phyloP scores from a whole-genome alignment of 2,329 filamentous ascomycete genomes.

The Fusarium zealandicum region DNA sequence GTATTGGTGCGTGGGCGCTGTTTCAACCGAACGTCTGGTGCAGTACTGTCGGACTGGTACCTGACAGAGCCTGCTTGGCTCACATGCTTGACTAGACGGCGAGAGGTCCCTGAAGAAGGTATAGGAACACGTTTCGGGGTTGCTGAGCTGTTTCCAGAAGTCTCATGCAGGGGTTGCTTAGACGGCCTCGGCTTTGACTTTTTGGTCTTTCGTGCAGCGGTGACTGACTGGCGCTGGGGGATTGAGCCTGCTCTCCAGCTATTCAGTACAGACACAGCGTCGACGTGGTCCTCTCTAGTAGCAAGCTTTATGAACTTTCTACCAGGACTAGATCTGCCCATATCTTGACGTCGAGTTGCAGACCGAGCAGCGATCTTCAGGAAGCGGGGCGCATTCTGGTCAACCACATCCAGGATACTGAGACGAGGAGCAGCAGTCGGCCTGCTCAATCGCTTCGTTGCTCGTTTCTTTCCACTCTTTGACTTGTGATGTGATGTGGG shows the following conservation, averaged over 20 bases:
- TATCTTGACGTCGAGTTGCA: conserved; percentile 54
- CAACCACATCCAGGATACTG: conserved; percentile 68
- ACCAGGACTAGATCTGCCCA: conserved; percentile 63
- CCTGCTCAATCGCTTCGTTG: conserved; percentile 6
- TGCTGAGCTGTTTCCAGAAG: conserved; percentile 34
- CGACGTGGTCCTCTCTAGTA: conserved; percentile 65
- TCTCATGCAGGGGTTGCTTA: conserved; percentile 32
- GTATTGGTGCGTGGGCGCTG: conserved; percentile 5
- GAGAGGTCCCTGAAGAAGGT: conserved; percentile 15
- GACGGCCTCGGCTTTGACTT: conserved; percentile 7
- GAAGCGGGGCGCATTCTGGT: conserved; percentile 61
- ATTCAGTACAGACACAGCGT: conserved; percentile 60
- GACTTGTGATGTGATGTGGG: conserved; percentile 6
- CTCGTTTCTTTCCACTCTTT: conserved; percentile 12
- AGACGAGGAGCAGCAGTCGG: conserved; percentile 53
- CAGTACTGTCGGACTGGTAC: conserved; percentile 28
- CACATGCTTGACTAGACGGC: conserved; percentile 44
- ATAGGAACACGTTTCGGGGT: conserved; percentile 1
- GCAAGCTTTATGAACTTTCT: conserved; percentile 67
- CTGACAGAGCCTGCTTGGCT: conserved; percentile 39
- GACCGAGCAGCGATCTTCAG: conserved; percentile 68
- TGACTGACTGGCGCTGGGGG: conserved; percentile 49
- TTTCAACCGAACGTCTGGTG: not conserved
- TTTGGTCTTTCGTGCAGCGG: conserved; percentile 33
- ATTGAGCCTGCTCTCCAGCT: conserved; percentile 65